phyloP scores from a whole-genome alignment of 441 rosid species.

The Gossypium aridum region DNA sequence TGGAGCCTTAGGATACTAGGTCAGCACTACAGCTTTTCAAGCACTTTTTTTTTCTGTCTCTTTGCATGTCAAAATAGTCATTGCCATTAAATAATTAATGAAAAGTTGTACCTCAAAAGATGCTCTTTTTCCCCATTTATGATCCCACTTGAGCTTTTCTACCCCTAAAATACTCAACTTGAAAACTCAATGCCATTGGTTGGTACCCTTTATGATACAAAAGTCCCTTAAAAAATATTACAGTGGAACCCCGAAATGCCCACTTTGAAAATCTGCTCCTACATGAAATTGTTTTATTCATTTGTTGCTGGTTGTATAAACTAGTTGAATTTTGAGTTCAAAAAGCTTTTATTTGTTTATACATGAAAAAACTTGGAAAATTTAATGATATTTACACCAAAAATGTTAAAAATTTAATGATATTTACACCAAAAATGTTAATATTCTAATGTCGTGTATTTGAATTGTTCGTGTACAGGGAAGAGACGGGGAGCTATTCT shows the following conservation, averaged over 20 bases:
- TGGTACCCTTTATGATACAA: not conserved
- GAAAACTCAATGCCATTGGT: not conserved
- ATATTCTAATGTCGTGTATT: not conserved
- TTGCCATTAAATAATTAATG: not conserved
- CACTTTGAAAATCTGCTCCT: not conserved
- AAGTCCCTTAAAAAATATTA: too few species aligned
- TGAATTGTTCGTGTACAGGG: constrained; percentile 28
- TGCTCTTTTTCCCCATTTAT: not conserved
- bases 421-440: too few species aligned
- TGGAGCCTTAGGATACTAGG: not conserved
- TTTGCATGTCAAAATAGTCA: not conserved
- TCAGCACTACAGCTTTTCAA: not conserved
- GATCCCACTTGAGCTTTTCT: not conserved
- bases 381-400: too few species aligned
- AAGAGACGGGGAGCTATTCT: constrained; percentile 36
- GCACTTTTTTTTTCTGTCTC: not conserved
- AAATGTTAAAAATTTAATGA: too few species aligned
- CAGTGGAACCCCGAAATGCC: too few species aligned
- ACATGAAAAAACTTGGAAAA: too few species aligned
- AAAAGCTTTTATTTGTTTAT: too few species aligned
- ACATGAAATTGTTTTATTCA: not conserved
- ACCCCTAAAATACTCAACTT: not conserved
- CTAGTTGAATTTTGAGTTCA: too few species aligned
- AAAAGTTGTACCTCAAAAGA: not conserved
- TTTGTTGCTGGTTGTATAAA: not conserved